Base-by-base conservation (phyloP, 805 yeast species). In the Candida caryicola region DNA sequence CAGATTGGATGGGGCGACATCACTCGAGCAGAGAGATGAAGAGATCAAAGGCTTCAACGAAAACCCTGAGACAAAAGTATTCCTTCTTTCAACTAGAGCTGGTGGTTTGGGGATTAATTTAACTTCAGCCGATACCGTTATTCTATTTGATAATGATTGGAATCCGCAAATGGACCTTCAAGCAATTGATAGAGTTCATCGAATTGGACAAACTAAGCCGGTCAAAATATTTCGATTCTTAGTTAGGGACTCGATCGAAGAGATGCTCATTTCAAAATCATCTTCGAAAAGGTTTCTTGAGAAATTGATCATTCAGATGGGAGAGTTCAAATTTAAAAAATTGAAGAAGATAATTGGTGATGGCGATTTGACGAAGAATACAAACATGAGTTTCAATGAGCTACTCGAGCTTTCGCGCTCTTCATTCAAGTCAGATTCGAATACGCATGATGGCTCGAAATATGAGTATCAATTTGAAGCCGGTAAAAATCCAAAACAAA, bases 151-250 rank as follows among this genome's bases (percentile, higher is more conserved):
- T 54, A 84, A 88, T 40, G 99, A 91, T 55, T 91, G 97, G 96
- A 91, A 91, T 53, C 99, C 98, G 0, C 97, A 91, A 55, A 95
- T 88, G 45, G 98, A 91, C 61, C 66, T 89, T 35, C 99, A 91
- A 58, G 98, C 98, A 0, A 91, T 91, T 79, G 98, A 90, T 52
- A 72, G 99, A 38, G 95, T 85, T 9, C 98, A 91, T 57, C 71
- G 99, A 54, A 87, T 93, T 38, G 98, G 98, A 0, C 99, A 91
- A 58, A 72, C 67, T 1, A 79, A 76, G 38, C 96, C 96, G 1
- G 95, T 90, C 4, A 70, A 86, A 16, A 76, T 91, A 1, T 87
- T 82, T 55, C 73, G 98, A 44, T 71, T 93, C 17, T 81, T 89
- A 13, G 74, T 86, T 7, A 75, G 77, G 27, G 79, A 85, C 48